These are phyloP conservation scores for Ophiostoma fasciatum DNA, from an alignment of 2,329 filamentous ascomycete genomes.

Conservation along the genomic window DNA sequence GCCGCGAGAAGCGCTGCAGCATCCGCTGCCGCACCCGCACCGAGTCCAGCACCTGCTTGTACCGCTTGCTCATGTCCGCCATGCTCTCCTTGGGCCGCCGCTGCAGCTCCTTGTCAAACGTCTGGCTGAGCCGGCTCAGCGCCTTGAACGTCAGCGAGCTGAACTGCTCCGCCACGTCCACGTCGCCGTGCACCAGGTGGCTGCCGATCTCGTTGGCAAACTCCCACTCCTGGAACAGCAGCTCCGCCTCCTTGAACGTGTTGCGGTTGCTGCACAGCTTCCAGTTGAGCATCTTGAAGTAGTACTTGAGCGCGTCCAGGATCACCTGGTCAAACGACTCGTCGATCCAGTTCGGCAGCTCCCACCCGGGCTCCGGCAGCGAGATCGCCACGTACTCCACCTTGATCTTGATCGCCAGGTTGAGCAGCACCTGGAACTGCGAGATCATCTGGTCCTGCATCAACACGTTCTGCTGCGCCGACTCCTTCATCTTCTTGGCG, in stretches of 20 bases:
- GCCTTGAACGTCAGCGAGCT: slow-evolving; percentile 88
- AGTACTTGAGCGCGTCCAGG: slow-evolving; percentile 86
- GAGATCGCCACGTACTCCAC: slow-evolving; percentile 73
- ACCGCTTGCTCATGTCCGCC: slow-evolving; percentile 87
- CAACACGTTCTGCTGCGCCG: slow-evolving; percentile 78
- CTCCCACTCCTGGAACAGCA: slow-evolving; percentile 94
- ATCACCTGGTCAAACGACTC: slow-evolving; percentile 90
- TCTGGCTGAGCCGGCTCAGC: slow-evolving; percentile 69
- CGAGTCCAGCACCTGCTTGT: slow-evolving; percentile 89
- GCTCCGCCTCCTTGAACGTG: slow-evolving; percentile 96
- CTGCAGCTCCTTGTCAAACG: slow-evolving; percentile 84
- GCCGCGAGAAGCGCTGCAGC: slow-evolving; percentile 85
- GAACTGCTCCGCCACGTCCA: slow-evolving; percentile 96
- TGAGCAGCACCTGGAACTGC: slow-evolving; percentile 87
- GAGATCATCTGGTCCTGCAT: slow-evolving; percentile 97
- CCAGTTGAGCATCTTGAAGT: slow-evolving; percentile 98
- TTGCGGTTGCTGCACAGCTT: slow-evolving; percentile 96
- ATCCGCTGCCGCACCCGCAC: slow-evolving; percentile 93
- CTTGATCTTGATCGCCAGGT: slow-evolving; percentile 85
- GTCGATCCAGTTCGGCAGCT: slow-evolving; percentile 88
- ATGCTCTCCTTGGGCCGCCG: slow-evolving; percentile 70
- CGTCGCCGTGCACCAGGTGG: slow-evolving; percentile 81
- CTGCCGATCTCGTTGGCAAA: slow-evolving; percentile 90
- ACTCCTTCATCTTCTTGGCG: slow-evolving; percentile 89
- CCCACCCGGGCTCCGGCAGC: slow-evolving; percentile 82